phyloP scores from a whole-genome alignment of 495 filamentous ascomycete species.

The Monascus purpureus region DNA sequence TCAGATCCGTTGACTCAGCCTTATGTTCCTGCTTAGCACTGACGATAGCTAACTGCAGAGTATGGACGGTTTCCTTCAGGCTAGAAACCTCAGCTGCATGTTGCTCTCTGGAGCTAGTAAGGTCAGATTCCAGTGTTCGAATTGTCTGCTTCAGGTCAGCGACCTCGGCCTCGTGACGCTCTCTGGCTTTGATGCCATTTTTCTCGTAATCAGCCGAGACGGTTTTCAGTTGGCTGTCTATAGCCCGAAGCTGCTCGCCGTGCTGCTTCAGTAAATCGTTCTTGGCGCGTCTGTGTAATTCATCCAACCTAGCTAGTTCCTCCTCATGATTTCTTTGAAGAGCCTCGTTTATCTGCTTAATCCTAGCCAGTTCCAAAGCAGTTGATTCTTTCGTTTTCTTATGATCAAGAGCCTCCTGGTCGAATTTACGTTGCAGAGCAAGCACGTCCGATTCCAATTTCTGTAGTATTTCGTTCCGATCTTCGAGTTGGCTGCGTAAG shows the following conservation, averaged over 20 bases:
- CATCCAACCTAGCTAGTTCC: conserved; percentile 34
- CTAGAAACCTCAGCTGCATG: conserved; percentile 43
- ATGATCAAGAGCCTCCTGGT: conserved; percentile 66
- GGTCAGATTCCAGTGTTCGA: conserved; percentile 40
- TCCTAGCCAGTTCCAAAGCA: conserved; percentile 46
- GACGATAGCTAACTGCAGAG: conserved; percentile 40
- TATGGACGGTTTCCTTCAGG: conserved; percentile 39
- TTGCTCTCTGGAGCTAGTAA: conserved; percentile 40
- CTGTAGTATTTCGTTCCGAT: conserved; percentile 53
- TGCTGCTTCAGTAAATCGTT: conserved; percentile 32
- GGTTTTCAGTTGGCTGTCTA: conserved; percentile 32
- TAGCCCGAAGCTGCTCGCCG: conserved; percentile 34
- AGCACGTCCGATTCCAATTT: conserved; percentile 53
- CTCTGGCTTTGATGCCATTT: conserved; percentile 27
- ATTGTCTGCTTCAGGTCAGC: conserved; percentile 47
- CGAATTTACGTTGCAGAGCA: conserved; percentile 52
- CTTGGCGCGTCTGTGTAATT: conserved; percentile 29
- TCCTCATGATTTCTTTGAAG: conserved; percentile 57
- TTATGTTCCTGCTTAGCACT: conserved; percentile 34
- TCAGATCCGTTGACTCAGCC: conserved; percentile 41
- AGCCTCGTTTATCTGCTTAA: conserved; percentile 55
- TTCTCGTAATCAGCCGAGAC: conserved; percentile 37
- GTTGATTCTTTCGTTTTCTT: conserved; percentile 55
- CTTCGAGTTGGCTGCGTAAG: conserved; percentile 61
- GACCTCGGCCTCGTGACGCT: conserved; percentile 46